A percentile compares a stretch with the other conserved stretches of the same genome.
phyloP scores from a whole-genome alignment of 768 basidiomycete genomes.

The Imleria badia region DNA sequence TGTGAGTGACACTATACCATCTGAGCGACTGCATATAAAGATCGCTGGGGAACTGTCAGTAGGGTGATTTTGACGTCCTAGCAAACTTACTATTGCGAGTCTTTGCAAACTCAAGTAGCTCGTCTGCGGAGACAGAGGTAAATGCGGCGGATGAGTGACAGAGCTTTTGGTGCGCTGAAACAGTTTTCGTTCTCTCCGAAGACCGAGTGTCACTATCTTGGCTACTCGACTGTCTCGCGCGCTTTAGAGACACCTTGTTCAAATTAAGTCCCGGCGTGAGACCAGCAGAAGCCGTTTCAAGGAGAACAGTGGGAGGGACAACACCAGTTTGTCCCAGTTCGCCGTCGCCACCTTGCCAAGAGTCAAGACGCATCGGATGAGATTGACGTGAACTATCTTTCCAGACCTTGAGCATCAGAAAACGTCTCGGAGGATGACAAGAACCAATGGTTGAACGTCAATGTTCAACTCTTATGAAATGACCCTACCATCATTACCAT shows the following conservation, averaged over 20 bases:
- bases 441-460: no score
- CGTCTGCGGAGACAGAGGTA: constrained; percentile 6
- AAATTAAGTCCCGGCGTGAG: constrained; percentile 9
- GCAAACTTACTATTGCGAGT: constrained; percentile 21
- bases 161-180: neutral
- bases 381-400: constrained; percentile 15
- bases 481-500: neutral
- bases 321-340: constrained; percentile 30
- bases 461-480: no score
- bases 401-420: constrained; percentile 24
- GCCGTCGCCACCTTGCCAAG: constrained; percentile 11
- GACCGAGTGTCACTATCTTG: constrained; percentile 1
- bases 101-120: constrained; percentile 20
- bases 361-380: neutral
- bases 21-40: constrained; percentile 13
- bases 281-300: constrained; percentile 15
- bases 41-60: constrained; percentile 18
- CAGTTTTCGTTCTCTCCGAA: constrained; percentile 12
- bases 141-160: neutral
- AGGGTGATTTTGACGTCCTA: neutral
- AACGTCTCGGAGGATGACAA: neutral
- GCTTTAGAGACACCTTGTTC: constrained; percentile 11
- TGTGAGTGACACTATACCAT: constrained; percentile 12
- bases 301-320: constrained; percentile 22
- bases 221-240: constrained; percentile 5